Base-by-base conservation (phyloP, 768 basidiomycete species). In the Naganishia antarctica region DNA sequence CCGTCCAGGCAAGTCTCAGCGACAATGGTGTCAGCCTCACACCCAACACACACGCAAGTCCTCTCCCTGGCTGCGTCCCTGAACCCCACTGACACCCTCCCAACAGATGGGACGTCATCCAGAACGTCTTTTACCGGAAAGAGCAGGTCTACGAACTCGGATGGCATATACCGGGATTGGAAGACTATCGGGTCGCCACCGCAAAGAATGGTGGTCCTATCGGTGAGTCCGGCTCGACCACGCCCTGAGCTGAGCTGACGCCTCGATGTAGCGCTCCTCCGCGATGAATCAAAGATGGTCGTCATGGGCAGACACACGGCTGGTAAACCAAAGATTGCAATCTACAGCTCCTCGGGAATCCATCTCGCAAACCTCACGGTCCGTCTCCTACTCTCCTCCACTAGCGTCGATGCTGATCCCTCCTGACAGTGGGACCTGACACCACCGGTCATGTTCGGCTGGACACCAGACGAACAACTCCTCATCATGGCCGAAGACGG, bases 401-500 rank as follows among this genome's bases (percentile, higher is more conserved):
- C 25, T 23, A 6, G 4, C 16, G 44, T 40, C 37, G 18, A 64
- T 46, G 29, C 51, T 23, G 6, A 44, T 47, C 11, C 64, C 34
- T 69, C 60, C 57, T 29, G n/a, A 1, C 71, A 94, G 91, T 98
- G 93, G 93, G 92, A 94, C 41, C 69, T 76, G 11, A 50, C 73
- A 64, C 87, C 91, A 71, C 73, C 78, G 2, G 79, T 91, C 59
- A 88, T 88, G 43, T 45, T 76, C 18, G 68, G 67, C 32, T 77
- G 71, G 70, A 74, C 72, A 0, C 73, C 78, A n/a, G 85, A 89
- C 70, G 90, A 93, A 74, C 82, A 85, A 41, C 81, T 99, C 37
- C 84, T 87, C 0, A 84, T 97, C 15, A 78, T 98, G 41, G 90
- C 92, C 72, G 91, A 94, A 77, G 92, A 97, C 70, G 93, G 94